Evolutionary conservation across 208 protist genomes (phyloP).

Genomic region (Acanthamoeba divionensis): DNA sequence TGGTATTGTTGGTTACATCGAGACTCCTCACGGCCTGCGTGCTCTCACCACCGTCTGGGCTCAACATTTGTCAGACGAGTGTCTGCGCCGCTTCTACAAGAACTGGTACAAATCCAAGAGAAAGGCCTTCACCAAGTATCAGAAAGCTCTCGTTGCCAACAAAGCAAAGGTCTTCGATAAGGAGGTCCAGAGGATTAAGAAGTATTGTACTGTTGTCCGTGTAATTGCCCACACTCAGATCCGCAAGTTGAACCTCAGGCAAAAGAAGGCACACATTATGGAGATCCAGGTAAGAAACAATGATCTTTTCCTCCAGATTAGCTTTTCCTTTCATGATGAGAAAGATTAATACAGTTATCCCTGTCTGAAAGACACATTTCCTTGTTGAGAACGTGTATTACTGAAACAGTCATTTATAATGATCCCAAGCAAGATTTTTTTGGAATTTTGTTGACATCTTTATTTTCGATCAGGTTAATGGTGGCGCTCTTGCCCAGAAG

Average conservation of each 20-base stretch:
- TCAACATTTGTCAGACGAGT: constrained; percentile 91
- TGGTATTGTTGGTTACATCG: constrained; percentile 97
- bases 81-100: constrained; percentile 97
- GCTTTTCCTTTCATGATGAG: background rate
- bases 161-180: constrained; percentile 85
- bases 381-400: too few species aligned
- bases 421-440: too few species aligned
- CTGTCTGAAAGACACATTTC: too few species aligned
- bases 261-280: constrained; percentile 98
- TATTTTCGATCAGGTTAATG: too few species aligned
- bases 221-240: constrained; percentile 98
- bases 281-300: constrained; percentile 99
- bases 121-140: constrained; percentile 95
- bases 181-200: constrained; percentile 91
- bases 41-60: constrained; percentile 97
- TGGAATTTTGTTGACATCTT: too few species aligned
- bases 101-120: constrained; percentile 97
- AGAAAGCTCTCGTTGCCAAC: constrained; percentile 75
- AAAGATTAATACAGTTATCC: background rate
- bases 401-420: too few species aligned
- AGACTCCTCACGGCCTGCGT: constrained; percentile 94
- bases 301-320: background rate
- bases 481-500: constrained; percentile 94
- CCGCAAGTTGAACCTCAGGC: constrained; percentile 85
- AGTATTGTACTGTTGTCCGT: constrained; percentile 95